Percentiles rank a stretch among this genome's conserved stretches.
These are phyloP conservation scores for Botryotinia calthae DNA, from an alignment of 2,329 filamentous ascomycete genomes.

Conservation along the genomic window DNA sequence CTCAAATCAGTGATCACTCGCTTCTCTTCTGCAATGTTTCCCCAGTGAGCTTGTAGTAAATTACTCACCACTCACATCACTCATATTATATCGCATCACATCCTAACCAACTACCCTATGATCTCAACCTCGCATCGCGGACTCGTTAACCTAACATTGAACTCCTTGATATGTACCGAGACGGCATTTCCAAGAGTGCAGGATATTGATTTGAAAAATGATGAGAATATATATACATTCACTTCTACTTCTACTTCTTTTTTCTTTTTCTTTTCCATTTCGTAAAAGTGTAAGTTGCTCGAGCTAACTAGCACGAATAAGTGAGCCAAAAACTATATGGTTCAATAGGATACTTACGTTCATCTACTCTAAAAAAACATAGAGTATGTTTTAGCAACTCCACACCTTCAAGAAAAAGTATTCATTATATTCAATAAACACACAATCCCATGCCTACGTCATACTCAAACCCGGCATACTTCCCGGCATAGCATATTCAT, in stretches of 20 bases:
- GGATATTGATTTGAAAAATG: not conserved
- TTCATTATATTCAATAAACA: not conserved
- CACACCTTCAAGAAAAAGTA: not conserved
- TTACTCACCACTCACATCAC: too few species aligned
- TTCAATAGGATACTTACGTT: not conserved
- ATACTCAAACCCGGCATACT: slow-evolving; percentile 39
- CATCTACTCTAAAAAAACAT: too few species aligned
- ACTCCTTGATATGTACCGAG: not conserved
- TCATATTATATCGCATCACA: not conserved
- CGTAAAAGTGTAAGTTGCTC: not conserved
- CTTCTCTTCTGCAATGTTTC: too few species aligned
- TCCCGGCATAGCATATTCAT: slow-evolving; percentile 40
- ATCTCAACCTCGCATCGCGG: not conserved
- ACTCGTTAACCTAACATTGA: not conserved
- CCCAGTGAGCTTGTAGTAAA: not conserved
- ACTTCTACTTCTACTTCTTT: too few species aligned
- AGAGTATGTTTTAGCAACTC: not conserved
- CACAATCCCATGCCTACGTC: slow-evolving; percentile 16
- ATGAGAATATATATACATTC: too few species aligned
- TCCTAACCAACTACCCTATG: not conserved
- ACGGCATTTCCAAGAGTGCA: not conserved
- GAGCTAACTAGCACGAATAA: not conserved
- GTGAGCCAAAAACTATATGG: not conserved
- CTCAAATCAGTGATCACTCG: too few species aligned
- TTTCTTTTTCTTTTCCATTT: not conserved